phyloP scores from a whole-genome alignment of 2,329 filamentous ascomycete species.

The Colletotrichum costaricense region DNA sequence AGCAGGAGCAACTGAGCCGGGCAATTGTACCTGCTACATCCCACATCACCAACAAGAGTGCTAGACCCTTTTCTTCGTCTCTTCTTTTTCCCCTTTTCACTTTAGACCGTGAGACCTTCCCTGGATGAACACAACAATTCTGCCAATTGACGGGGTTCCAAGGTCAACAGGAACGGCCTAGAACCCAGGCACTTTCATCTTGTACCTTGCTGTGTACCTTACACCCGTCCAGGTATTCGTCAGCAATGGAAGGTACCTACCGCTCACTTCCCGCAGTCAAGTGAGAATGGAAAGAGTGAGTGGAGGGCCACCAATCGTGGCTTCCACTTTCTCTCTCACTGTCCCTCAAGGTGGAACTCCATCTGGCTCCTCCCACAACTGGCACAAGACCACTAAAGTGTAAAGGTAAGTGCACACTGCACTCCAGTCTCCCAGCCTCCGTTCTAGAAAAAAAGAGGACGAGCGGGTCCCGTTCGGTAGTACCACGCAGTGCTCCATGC shows the following conservation, averaged over 20 bases:
- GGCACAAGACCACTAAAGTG: neutral
- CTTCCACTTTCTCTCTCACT: neutral
- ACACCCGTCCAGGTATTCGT: too few relatives aligned
- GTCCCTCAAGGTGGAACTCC: neutral
- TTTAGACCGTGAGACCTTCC: neutral
- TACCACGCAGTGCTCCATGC: constrained; percentile 28
- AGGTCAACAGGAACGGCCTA: neutral
- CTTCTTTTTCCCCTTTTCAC: neutral
- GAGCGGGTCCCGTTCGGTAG: constrained; percentile 16
- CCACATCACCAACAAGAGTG: neutral
- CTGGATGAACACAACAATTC: neutral
- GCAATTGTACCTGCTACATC: constrained; percentile 2
- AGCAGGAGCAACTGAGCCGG: neutral
- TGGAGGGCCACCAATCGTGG: neutral
- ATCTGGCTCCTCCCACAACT: neutral
- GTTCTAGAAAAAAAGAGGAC: neutral
- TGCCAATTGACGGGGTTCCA: neutral
- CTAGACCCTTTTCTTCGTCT: neutral
- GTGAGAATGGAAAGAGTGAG: neutral
- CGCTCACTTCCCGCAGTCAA: neutral
- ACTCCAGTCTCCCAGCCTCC: neutral
- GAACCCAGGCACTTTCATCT: neutral
- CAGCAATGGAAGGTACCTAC: too few relatives aligned
- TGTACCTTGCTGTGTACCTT: neutral
- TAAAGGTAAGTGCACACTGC: neutral